These are phyloP conservation scores for Diaporthe aspalathi DNA, from an alignment of 2,329 filamentous ascomycete species.

Conservation along the genomic window DNA sequence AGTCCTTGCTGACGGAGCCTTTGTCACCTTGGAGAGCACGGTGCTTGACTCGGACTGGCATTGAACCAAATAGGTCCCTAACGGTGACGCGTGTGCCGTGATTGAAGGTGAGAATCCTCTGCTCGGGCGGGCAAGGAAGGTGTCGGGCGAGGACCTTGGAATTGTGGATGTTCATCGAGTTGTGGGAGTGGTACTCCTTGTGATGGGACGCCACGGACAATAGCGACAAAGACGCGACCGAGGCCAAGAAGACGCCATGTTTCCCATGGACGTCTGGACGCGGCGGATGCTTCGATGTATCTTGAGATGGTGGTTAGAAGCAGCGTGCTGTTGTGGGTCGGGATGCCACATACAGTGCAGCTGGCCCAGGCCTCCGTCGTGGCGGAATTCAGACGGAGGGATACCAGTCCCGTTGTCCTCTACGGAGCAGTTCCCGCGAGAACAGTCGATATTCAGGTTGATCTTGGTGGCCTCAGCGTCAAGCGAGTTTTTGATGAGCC, in stretches of 20 bases:
- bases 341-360: slow-evolving; percentile 71
- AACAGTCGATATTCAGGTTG: slow-evolving; percentile 78
- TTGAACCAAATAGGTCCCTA: slow-evolving; percentile 85
- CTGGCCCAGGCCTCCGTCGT: slow-evolving; percentile 77
- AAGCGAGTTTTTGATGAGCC: slow-evolving; percentile 84
- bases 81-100: slow-evolving; percentile 83
- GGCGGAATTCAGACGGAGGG: slow-evolving; percentile 75
- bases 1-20: slow-evolving; percentile 68
- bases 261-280: slow-evolving; percentile 68
- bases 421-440: slow-evolving; percentile 79
- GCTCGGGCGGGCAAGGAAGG: slow-evolving; percentile 68
- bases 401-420: slow-evolving; percentile 91
- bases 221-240: slow-evolving; percentile 79
- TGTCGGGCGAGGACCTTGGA: slow-evolving; percentile 74
- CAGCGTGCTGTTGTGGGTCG: slow-evolving; percentile 17
- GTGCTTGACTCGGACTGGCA: slow-evolving; percentile 91
- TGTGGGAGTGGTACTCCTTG: slow-evolving; percentile 67
- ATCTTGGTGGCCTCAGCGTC: slow-evolving; percentile 81
- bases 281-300: slow-evolving; percentile 78
- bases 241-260: slow-evolving; percentile 81
- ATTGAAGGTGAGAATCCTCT: slow-evolving; percentile 63
- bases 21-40: slow-evolving; percentile 67
- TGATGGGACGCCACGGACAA: slow-evolving; percentile 82
- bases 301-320: slow-evolving; percentile 54
- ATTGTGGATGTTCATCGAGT: slow-evolving; percentile 77